A percentile compares a stretch with the other conserved stretches of the same genome.
Evolutionary conservation across 176 grass and related monocot species (phyloP).

Genomic region (Lolium rigidum): DNA sequence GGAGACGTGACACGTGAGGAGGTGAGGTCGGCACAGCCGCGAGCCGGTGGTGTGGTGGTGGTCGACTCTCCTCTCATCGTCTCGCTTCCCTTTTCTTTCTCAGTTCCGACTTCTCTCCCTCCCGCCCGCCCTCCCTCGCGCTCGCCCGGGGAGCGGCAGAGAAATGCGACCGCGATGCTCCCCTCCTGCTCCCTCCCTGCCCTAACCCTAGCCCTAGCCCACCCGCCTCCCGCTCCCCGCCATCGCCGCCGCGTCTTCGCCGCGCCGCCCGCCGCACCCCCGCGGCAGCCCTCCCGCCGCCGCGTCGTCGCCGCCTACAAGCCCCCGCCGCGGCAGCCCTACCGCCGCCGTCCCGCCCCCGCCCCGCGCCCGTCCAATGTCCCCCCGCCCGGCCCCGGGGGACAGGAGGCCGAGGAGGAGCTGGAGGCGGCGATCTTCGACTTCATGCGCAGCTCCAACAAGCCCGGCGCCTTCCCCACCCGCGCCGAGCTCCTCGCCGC

Average conservation of each 20-base stretch:
- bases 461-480: slow-evolving; percentile 79
- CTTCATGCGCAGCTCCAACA: slow-evolving; percentile 80
- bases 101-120: neutral
- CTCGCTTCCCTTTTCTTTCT: neutral
- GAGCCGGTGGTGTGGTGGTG: slow-evolving; percentile 3
- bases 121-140: neutral
- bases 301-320: neutral
- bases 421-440: slow-evolving; percentile 90
- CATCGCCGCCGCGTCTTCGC: neutral
- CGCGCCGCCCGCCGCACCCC: neutral
- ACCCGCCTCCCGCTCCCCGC: neutral
- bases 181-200: slow-evolving; percentile 38
- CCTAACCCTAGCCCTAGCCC: slow-evolving; percentile 1
- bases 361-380: slow-evolving; percentile 10
- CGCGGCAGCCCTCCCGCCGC: neutral
- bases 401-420: slow-evolving; percentile 22
- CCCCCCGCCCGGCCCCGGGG: neutral
- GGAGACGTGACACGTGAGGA: too few species aligned
- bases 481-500: slow-evolving; percentile 69
- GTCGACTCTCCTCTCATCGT: slow-evolving; percentile 1
- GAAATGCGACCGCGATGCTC: slow-evolving; percentile 58
- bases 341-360: slow-evolving; percentile 31
- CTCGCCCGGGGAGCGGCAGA: slow-evolving; percentile 17
- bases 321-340: slow-evolving; percentile 1
- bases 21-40: neutral